Evolutionary conservation across 1,284 basidiomycete species (phyloP), one percentile per base, ranked within the genome.

Genomic region (Microbotryomycetes sp.): DNA sequence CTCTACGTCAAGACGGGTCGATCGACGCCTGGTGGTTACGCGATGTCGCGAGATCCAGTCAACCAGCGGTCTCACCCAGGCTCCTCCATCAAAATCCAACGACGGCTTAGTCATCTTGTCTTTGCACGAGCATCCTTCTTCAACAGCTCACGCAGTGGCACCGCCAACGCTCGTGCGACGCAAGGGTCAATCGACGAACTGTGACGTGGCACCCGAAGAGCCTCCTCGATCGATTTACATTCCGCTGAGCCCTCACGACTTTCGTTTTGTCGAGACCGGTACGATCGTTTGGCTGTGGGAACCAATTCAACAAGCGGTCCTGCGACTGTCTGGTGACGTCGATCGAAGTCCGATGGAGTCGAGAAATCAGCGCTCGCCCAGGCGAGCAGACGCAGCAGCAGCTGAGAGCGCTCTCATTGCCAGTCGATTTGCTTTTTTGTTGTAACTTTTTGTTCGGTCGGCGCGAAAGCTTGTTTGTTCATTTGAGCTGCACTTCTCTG

Each of bases 61-160:
- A 31, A 15, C 26, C n/a, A 6, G 53, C 30, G 26, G 19, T 49
- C 14, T 14, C 22, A 16, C 31, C 32, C 30, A 36, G 19, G 7
- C 57, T 54, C 15, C 48, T 45, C 30, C 42, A 22, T 36, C n/a
- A 26, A n/a, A 46, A 12, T n/a, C 6, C 30, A 31, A 53, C 22
- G 19, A 28, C 28, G 64, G 64, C 7, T 56, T 60, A 48, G 64
- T 66, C 54, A 46, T 66, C 42, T 62, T 66, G 42, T 66, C 64
- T 12, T 56, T 66, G 4, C 57, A 66, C 30, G 25, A 30, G 23
- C 54, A 32, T 26, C 6, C 53, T 1, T 15, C 55, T 14, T 6
- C 58, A 7, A 53, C 22, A 1, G 29, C 45, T 29, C 49, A 48
- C n/a, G n/a, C 36, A 42, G 19, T 19, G 36, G 9, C 19, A 19